These are phyloP conservation scores for Pharnaceum exiguum DNA, from an alignment of 148 eudicot genomes.

Conservation along the genomic window DNA sequence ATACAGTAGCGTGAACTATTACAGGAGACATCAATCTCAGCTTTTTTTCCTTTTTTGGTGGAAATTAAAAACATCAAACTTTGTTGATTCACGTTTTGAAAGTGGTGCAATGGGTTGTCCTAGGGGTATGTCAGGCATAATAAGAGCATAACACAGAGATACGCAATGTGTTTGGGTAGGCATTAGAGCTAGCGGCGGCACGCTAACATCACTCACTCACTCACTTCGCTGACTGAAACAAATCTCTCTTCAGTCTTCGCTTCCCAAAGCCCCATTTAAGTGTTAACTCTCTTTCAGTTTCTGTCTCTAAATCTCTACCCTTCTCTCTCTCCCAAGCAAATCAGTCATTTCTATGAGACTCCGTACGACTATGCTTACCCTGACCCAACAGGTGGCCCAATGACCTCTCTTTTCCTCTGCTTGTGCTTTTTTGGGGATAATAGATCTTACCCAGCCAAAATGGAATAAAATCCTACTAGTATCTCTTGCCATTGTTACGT, in stretches of 20 bases:
- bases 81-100: too few relatives aligned
- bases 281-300: too few relatives aligned
- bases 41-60: too few relatives aligned
- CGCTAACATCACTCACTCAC: not conserved
- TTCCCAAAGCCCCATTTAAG: too few relatives aligned
- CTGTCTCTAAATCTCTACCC: not conserved
- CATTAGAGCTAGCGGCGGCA: not conserved
- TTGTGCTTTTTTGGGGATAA: not conserved
- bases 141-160: not conserved
- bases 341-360: not conserved
- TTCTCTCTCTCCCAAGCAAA: not conserved
- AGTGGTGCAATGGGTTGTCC: too few relatives aligned
- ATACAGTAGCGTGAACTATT: too few relatives aligned
- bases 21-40: too few relatives aligned
- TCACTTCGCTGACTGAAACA: not conserved
- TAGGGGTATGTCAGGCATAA: too few relatives aligned
- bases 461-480: too few relatives aligned
- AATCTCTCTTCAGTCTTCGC: not conserved
- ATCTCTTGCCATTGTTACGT: too few relatives aligned
- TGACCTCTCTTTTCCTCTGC: not conserved
- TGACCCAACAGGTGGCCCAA: conserved; percentile 1
- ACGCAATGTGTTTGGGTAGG: not conserved
- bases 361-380: not conserved
- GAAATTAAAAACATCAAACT: too few relatives aligned
- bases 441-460: not conserved